Evolutionary conservation across 495 filamentous ascomycete species (phyloP).

Genomic region (Entonaema liquescens): DNA sequence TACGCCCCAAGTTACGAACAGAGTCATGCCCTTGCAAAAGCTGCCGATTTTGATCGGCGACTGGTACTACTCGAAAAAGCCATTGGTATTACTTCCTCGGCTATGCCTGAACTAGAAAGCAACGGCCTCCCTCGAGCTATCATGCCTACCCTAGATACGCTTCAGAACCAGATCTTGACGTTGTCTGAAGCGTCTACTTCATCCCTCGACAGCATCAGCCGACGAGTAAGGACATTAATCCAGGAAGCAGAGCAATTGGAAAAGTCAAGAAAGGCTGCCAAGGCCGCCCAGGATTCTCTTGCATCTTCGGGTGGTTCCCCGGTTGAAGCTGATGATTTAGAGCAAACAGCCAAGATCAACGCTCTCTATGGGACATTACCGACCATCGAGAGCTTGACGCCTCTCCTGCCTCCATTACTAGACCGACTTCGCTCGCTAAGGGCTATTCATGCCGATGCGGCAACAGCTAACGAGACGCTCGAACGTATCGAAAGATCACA

Average conservation of each 20-base stretch:
- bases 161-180: constrained; percentile 76
- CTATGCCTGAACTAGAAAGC: constrained; percentile 69
- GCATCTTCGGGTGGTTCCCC: constrained; percentile 54
- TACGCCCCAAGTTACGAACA: constrained; percentile 66
- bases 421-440: constrained; percentile 85
- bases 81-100: constrained; percentile 77
- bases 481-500: constrained; percentile 80
- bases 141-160: constrained; percentile 78
- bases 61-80: constrained; percentile 80
- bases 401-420: constrained; percentile 83
- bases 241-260: constrained; percentile 82
- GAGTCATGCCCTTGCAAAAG: constrained; percentile 75
- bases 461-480: constrained; percentile 80
- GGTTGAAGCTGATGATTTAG: constrained; percentile 59
- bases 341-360: constrained; percentile 86
- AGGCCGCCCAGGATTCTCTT: constrained; percentile 67
- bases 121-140: constrained; percentile 69
- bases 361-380: constrained; percentile 89
- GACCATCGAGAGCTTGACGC: constrained; percentile 86
- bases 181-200: constrained; percentile 69
- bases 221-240: constrained; percentile 75
- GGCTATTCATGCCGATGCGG: constrained; percentile 86
- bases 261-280: constrained; percentile 75
- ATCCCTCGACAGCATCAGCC: constrained; percentile 76
- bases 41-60: constrained; percentile 86